Evolutionary conservation across 768 basidiomycete species (phyloP).

Genomic region (Suillus americanus): DNA sequence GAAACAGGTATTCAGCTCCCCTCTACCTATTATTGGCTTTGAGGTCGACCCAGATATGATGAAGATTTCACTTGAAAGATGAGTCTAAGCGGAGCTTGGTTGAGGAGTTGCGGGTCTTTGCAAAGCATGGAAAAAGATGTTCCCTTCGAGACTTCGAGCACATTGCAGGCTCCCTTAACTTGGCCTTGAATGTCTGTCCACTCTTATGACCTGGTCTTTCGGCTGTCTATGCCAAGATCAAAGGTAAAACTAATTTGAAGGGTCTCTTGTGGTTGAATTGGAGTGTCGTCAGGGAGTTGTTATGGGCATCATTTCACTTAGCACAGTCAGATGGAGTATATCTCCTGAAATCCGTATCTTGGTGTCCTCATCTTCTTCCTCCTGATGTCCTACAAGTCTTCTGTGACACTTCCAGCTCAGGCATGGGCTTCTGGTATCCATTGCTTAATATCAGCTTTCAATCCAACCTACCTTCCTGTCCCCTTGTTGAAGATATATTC

Average conservation of each 20-base stretch:
- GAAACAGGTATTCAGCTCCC: constrained; percentile 38
- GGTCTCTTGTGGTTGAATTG: neutral
- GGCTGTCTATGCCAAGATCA: constrained; percentile 33
- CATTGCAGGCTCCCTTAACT: constrained; percentile 39
- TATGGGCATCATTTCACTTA: neutral
- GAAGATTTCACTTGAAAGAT: constrained; percentile 1
- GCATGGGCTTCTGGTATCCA: too few species aligned
- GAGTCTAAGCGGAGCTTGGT: neutral
- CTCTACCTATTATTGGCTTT: constrained; percentile 32
- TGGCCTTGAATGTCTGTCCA: constrained; percentile 40
- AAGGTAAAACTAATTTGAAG: constrained; percentile 18
- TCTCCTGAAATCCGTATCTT: neutral
- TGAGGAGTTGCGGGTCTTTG: accelerated
- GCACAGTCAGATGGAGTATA: neutral
- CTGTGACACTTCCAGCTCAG: too few species aligned
- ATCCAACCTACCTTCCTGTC: too few species aligned
- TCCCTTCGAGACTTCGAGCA: constrained; percentile 17
- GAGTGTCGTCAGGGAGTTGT: neutral
- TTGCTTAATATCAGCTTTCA: too few species aligned
- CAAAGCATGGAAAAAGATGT: neutral
- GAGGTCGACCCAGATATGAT: constrained; percentile 23
- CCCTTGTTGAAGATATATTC: too few species aligned
- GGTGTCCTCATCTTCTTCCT: too few species aligned
- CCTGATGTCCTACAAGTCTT: too few species aligned
- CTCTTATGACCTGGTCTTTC: constrained; percentile 32